Percentiles rank a stretch among this genome's conserved stretches.
These are phyloP conservation scores for Fusarium sp. DNA, from an alignment of 2,329 filamentous ascomycete species.

Conservation along the genomic window DNA sequence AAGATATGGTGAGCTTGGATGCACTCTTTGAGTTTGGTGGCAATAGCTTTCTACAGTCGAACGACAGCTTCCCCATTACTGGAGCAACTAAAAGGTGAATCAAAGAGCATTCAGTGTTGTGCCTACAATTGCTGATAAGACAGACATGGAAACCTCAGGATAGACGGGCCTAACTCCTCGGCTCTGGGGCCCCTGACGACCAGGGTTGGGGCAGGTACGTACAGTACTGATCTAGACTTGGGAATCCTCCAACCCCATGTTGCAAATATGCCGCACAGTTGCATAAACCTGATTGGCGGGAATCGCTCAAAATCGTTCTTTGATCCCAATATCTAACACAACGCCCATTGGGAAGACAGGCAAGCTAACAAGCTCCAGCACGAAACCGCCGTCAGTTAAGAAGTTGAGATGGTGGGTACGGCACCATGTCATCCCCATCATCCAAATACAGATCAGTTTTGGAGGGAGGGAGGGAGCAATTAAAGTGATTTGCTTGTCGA, in stretches of 20 bases:
- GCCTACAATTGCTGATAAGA: constrained; percentile 19
- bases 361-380: constrained; percentile 17
- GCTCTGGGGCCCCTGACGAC: constrained; percentile 42
- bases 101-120: not conserved
- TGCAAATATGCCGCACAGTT: constrained; percentile 45
- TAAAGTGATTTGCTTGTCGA: constrained; percentile 30
- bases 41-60: not conserved
- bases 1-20: not conserved
- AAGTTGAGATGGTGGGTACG: constrained; percentile 35
- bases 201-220: constrained; percentile 30
- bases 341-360: constrained; percentile 17
- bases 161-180: constrained; percentile 48
- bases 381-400: constrained; percentile 42
- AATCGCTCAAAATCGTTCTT: constrained; percentile 29
- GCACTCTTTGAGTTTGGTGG: not conserved
- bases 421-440: constrained; percentile 37
- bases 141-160: constrained; percentile 36
- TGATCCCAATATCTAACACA: constrained; percentile 38
- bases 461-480: constrained; percentile 15
- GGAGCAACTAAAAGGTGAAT: not conserved
- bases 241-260: constrained; percentile 29
- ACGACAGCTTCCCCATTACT: not conserved
- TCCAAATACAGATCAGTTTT: not conserved
- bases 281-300: constrained; percentile 42
- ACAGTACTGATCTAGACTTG: constrained; percentile 40